Evolutionary conservation across 129 eudicot species (phyloP).

Genomic region (Chrysanthemum lavandulifolium): DNA sequence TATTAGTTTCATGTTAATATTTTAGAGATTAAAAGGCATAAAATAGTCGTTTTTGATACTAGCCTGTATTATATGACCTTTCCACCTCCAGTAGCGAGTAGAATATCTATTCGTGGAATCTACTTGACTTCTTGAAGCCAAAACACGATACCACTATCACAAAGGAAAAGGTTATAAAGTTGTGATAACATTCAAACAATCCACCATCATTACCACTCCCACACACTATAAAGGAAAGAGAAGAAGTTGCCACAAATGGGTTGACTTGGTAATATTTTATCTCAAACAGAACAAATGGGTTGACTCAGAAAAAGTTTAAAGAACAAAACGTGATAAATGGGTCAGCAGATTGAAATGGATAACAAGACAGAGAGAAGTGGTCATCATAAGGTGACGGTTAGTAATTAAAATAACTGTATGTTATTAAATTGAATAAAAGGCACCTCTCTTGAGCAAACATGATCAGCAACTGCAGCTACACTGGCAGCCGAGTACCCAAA

Average conservation of each 20-base stretch:
- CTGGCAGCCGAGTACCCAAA: constrained; percentile 83
- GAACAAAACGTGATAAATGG: neutral
- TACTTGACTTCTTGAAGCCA: constrained; percentile 59
- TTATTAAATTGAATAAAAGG: constrained; percentile 15
- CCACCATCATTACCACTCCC: constrained; percentile 7
- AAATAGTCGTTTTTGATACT: constrained; percentile 18
- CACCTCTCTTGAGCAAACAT: constrained; percentile 88
- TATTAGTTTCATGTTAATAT: neutral
- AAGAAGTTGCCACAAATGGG: neutral
- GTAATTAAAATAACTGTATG: neutral
- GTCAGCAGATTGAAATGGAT: neutral
- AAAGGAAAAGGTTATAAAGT: constrained; percentile 13
- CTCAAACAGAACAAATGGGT: neutral
- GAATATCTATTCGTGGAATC: constrained; percentile 34
- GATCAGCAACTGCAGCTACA: constrained; percentile 61
- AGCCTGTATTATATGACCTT: constrained; percentile 78
- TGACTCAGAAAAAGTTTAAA: neutral
- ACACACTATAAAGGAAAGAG: neutral
- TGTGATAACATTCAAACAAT: constrained; percentile 16
- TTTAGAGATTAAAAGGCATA: constrained; percentile 4
- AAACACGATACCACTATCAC: constrained; percentile 81
- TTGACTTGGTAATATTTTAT: no score
- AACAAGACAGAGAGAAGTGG: neutral
- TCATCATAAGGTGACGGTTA: neutral
- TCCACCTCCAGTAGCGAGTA: constrained; percentile 83